phyloP scores from a whole-genome alignment of 2,329 filamentous ascomycete genomes.

The Neophaeococcomyces mojaviensis region DNA sequence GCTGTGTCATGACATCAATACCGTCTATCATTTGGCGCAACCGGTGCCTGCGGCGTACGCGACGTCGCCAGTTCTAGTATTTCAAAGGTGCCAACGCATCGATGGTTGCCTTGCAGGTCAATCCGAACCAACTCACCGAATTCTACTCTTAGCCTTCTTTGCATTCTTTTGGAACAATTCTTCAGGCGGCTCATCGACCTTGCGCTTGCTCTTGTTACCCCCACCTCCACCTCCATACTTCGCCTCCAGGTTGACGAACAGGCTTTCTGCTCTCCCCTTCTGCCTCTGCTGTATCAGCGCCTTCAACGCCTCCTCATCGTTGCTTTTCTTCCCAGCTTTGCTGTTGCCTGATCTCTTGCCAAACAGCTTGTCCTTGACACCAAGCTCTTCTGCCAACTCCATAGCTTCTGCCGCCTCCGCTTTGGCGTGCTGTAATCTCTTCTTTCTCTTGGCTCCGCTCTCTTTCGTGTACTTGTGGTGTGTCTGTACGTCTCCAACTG shows the following conservation, averaged over 20 bases:
- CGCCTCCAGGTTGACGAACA: constrained; percentile 66
- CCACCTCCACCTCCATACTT: constrained; percentile 51
- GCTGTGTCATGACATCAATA: too few relatives aligned
- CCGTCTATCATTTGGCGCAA: too few relatives aligned
- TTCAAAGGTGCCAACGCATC: too few relatives aligned
- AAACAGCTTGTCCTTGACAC: constrained; percentile 64
- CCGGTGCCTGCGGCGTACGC: too few relatives aligned
- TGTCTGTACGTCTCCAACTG: constrained; percentile 55
- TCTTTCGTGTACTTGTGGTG: constrained; percentile 68
- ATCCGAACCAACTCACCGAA: neutral
- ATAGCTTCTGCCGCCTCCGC: constrained; percentile 66
- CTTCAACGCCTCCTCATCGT: constrained; percentile 47
- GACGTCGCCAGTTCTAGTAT: too few relatives aligned
- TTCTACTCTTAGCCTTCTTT: constrained; percentile 25
- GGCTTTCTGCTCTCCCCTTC: constrained; percentile 47
- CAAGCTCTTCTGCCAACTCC: constrained; percentile 66
- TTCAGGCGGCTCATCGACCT: constrained; percentile 53
- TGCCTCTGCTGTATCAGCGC: constrained; percentile 42
- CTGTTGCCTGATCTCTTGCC: constrained; percentile 32
- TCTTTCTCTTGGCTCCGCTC: constrained; percentile 55
- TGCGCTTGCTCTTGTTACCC: constrained; percentile 39
- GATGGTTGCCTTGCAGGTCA: too few relatives aligned
- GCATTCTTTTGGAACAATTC: constrained; percentile 49
- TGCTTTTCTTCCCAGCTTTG: constrained; percentile 40
- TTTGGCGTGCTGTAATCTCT: constrained; percentile 54